These are phyloP conservation scores for Clarireedia sp. DNA, from an alignment of 2,329 filamentous ascomycete genomes.

Conservation along the genomic window DNA sequence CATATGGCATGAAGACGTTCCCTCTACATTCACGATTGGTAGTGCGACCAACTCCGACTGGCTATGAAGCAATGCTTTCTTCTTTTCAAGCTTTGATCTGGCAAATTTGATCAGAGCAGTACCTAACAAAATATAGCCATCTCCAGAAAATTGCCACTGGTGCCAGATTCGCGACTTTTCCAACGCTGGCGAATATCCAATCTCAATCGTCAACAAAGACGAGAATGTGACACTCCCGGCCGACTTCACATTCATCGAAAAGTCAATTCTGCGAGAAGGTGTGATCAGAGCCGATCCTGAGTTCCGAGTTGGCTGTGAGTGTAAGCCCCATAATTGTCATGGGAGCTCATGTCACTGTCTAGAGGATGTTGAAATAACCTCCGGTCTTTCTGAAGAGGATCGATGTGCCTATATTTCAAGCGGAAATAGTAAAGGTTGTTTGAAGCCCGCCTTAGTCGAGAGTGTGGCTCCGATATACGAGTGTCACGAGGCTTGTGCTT, in stretches of 20 bases:
- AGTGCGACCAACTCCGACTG: no score
- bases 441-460: conserved; percentile 44
- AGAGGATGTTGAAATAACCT: conserved; percentile 46
- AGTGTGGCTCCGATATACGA: conserved; percentile 66
- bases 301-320: conserved; percentile 64
- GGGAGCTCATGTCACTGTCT: conserved; percentile 62
- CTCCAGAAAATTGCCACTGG: conserved; percentile 8
- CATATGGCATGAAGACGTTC: no score
- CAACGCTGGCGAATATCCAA: conserved; percentile 40
- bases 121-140: conserved; percentile 4
- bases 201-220: conserved; percentile 57
- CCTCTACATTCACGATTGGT: no score
- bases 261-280: conserved; percentile 50
- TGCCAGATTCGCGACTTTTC: conserved; percentile 52
- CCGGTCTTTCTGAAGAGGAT: conserved; percentile 8
- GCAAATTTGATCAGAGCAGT: neutral
- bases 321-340: conserved; percentile 54
- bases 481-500: conserved; percentile 66
- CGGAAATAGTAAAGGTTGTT: conserved; percentile 43
- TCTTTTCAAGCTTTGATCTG: no score
- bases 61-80: no score
- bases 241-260: conserved; percentile 61
- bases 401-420: conserved; percentile 43
- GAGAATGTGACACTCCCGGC: conserved; percentile 50
- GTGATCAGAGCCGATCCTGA: conserved; percentile 52